Percentiles rank a stretch among this genome's conserved stretches.
Conservation (phyloP, 2,329 filamentous ascomycete genomes). For the Diaporthe vaccinii region DNA sequence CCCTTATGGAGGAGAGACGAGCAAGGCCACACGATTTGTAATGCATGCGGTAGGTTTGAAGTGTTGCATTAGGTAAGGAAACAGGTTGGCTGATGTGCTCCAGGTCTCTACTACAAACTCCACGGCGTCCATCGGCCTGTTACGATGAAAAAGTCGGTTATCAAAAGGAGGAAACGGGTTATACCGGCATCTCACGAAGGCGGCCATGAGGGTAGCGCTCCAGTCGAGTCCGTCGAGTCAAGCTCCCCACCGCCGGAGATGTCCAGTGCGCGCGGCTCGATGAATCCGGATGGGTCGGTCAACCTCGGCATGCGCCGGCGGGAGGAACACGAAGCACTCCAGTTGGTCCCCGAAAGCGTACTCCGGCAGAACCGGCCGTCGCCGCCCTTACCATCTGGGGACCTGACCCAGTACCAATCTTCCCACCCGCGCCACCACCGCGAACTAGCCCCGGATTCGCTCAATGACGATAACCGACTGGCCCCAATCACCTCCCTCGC, state of each 20-base stretch:
- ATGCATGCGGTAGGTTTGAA: slow-evolving; percentile 86
- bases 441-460: slow-evolving; percentile 55
- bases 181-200: slow-evolving; percentile 78
- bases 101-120: slow-evolving; percentile 95
- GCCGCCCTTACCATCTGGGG: slow-evolving; percentile 59
- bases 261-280: slow-evolving; percentile 64
- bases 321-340: slow-evolving; percentile 59
- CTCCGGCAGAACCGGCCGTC: slow-evolving; percentile 58
- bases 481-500: slow-evolving; percentile 67
- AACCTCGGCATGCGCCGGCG: slow-evolving; percentile 71
- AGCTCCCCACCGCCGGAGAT: slow-evolving; percentile 52
- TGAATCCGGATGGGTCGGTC: slow-evolving; percentile 75
- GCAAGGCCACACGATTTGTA: slow-evolving; percentile 96
- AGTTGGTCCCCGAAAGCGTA: slow-evolving; percentile 62
- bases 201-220: slow-evolving; percentile 53
- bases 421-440: slow-evolving; percentile 55
- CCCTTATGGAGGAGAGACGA: slow-evolving; percentile 96
- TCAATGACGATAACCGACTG: slow-evolving; percentile 70
- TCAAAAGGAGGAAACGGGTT: slow-evolving; percentile 94
- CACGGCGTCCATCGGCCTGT: slow-evolving; percentile 93
- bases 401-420: slow-evolving; percentile 67
- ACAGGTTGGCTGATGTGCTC: slow-evolving; percentile 43
- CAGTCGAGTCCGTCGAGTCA: slow-evolving; percentile 63
- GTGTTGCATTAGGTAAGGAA: not conserved
- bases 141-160: slow-evolving; percentile 99